Evolutionary conservation across 2,329 filamentous ascomycete species (phyloP).

Genomic region (Emydomyces testavorans): DNA sequence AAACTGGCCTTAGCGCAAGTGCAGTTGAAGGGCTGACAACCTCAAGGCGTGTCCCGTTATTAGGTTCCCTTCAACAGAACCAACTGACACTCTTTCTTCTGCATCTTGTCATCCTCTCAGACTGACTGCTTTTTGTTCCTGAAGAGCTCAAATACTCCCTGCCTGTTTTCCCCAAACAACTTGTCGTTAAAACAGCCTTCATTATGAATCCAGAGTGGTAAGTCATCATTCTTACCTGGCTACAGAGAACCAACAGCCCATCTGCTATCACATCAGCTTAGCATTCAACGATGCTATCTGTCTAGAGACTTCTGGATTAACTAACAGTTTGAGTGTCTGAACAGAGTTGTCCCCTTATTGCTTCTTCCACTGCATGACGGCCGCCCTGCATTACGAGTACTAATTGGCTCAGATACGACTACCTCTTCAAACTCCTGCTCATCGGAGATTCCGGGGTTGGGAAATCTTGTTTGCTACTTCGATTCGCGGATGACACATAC

Average conservation of each 20-base stretch:
- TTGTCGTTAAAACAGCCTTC: conserved; percentile 16
- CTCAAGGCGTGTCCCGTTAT: conserved; percentile 6
- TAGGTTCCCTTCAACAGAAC: neutral
- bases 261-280: neutral
- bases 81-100: conserved; percentile 9
- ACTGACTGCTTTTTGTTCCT: conserved; percentile 8
- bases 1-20: conserved; percentile 1
- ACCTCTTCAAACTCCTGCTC: conserved; percentile 99
- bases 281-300: neutral
- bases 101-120: conserved; percentile 6
- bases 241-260: neutral
- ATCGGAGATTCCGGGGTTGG: conserved; percentile 99
- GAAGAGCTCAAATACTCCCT: neutral
- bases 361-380: neutral
- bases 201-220: conserved; percentile 43
- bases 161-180: neutral
- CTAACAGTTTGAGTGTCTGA: neutral
- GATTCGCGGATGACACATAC: conserved; percentile 98
- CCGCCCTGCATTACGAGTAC: neutral
- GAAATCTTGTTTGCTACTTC: conserved; percentile 96
- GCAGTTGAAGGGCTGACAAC: conserved; percentile 11
- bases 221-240: conserved; percentile 18
- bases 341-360: conserved; percentile 4
- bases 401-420: conserved; percentile 74
- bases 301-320: neutral